Percentiles rank a stretch among this genome's conserved stretches.
phyloP scores from a whole-genome alignment of 1,139 yeast species.

The Candida dubliniensis region DNA sequence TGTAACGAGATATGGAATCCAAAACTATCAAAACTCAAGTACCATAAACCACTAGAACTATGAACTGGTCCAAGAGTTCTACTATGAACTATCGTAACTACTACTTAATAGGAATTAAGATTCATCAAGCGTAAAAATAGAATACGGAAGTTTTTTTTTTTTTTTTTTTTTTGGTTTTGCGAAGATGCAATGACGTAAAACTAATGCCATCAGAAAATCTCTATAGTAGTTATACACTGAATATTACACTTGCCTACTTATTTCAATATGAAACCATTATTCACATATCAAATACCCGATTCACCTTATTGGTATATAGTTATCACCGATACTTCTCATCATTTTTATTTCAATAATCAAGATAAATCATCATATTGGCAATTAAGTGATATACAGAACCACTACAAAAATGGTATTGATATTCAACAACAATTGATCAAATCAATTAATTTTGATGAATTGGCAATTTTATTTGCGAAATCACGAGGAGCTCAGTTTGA shows the following conservation, averaged over 20 bases:
- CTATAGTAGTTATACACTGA: no score
- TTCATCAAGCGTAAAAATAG: no score
- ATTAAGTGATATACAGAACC: conserved; percentile 24
- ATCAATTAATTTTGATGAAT: conserved; percentile 30
- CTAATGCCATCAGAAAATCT: neutral
- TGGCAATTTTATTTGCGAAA: conserved; percentile 32
- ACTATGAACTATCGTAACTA: no score
- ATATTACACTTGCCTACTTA: neutral
- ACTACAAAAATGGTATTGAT: conserved; percentile 15
- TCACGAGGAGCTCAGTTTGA: conserved; percentile 28
- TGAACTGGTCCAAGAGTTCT: no score
- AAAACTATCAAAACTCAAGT: no score
- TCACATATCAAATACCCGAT: conserved; percentile 20
- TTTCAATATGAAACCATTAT: conserved; percentile 16
- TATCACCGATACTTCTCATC: conserved; percentile 27
- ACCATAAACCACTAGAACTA: no score
- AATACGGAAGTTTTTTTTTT: no score
- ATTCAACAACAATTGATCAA: conserved; percentile 11
- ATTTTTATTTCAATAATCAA: conserved; percentile 32
- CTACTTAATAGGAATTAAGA: no score
- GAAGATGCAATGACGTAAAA: no score
- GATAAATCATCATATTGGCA: conserved; percentile 34
- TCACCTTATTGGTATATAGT: conserved; percentile 28
- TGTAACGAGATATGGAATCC: no score
- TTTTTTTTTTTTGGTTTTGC: no score